Conservation (phyloP, 2,329 filamentous ascomycete species). For the Epichloe hybrida region DNA sequence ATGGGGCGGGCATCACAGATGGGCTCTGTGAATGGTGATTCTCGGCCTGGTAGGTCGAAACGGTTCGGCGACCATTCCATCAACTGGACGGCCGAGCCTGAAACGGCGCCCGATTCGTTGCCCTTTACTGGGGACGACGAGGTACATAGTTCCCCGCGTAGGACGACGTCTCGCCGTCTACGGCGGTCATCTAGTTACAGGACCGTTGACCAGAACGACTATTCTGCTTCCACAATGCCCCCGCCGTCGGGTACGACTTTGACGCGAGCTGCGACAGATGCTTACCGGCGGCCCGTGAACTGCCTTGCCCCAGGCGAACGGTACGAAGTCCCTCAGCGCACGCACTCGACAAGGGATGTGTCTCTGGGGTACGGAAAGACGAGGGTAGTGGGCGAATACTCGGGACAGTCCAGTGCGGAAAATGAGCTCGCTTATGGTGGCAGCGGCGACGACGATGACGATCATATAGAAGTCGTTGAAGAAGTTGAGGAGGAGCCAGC, state of each 20-base stretch:
- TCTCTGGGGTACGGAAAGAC: slow-evolving; percentile 6
- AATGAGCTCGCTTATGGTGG: slow-evolving; percentile 1
- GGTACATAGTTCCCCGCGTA: slow-evolving; percentile 21
- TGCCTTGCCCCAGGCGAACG: slow-evolving; percentile 14
- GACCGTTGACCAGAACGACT: slow-evolving; percentile 17
- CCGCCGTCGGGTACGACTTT: slow-evolving; percentile 10
- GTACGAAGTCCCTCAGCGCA: neutral
- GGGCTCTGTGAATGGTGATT: slow-evolving; percentile 16
- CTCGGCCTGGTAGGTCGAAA: slow-evolving; percentile 16
- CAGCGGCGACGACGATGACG: neutral
- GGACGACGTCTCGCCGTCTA: slow-evolving; percentile 13
- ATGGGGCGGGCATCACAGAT: slow-evolving; percentile 19
- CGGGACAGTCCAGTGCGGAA: slow-evolving; percentile 1
- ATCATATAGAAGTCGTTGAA: slow-evolving; percentile 16
- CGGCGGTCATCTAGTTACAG: slow-evolving; percentile 9
- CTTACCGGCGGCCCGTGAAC: slow-evolving; percentile 16
- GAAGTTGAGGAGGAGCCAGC: slow-evolving; percentile 10
- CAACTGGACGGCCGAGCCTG: slow-evolving; percentile 8
- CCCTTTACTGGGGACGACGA: slow-evolving; percentile 15
- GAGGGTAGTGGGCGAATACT: neutral
- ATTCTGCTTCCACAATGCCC: slow-evolving; percentile 12
- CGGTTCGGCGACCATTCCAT: slow-evolving; percentile 9
- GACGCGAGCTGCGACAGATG: slow-evolving; percentile 16
- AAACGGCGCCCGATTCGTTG: slow-evolving; percentile 12
- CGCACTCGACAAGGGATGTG: slow-evolving; percentile 8